These are phyloP conservation scores for Heterobasidion occidentale DNA, from an alignment of 1,284 basidiomycete genomes.

Conservation along the genomic window DNA sequence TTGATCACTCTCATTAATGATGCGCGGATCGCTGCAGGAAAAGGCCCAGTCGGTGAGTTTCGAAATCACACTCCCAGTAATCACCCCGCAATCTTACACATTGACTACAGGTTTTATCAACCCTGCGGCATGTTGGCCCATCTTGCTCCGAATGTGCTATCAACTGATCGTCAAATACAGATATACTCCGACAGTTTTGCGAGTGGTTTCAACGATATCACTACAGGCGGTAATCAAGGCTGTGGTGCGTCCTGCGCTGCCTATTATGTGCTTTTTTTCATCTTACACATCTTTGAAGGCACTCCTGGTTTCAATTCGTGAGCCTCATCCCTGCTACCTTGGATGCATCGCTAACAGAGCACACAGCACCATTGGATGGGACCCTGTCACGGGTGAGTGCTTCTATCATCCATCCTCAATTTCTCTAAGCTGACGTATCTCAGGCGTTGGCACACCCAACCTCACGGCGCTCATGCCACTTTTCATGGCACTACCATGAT, in stretches of 20 bases:
- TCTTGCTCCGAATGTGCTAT: background rate
- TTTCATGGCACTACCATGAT: conserved; percentile 4
- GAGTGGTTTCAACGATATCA: conserved; percentile 10
- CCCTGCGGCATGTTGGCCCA: conserved; percentile 21
- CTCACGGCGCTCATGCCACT: conserved; percentile 2
- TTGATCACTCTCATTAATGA: conserved; percentile 38
- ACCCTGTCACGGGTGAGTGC: conserved; percentile 9
- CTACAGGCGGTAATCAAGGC: conserved; percentile 7
- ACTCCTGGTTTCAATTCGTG: conserved; percentile 9
- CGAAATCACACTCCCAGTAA: background rate
- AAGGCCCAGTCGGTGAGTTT: conserved; percentile 23
- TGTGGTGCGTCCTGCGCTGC: conserved; percentile 8
- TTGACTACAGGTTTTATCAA: conserved; percentile 22
- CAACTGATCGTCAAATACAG: background rate
- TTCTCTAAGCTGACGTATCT: background rate
- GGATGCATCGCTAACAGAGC: background rate
- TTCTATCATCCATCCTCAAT: background rate
- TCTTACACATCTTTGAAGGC: background rate
- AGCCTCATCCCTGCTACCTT: background rate
- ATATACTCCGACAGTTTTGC: conserved; percentile 4
- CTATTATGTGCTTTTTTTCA: background rate
- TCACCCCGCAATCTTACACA: background rate
- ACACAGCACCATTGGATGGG: conserved; percentile 8
- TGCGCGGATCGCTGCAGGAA: conserved; percentile 26
- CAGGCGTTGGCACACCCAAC: conserved; percentile 4